Evolutionary conservation across 1,284 basidiomycete genomes (phyloP), one percentile per base, ranked within the genome.

Genomic region (Boletus hoseneyae): DNA sequence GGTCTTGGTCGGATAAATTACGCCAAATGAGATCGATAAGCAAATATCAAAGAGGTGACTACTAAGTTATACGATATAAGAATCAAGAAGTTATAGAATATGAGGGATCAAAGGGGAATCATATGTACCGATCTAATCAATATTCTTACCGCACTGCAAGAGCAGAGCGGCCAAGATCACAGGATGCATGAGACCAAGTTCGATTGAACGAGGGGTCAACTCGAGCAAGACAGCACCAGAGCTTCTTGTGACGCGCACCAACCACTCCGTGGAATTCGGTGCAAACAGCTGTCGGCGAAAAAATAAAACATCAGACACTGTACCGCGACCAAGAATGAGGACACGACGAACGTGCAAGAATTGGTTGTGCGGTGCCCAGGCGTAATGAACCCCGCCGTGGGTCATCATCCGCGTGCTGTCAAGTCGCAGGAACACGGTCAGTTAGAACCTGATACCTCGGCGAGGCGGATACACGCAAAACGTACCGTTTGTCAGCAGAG

Each of bases 401-500:
- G 65, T 63, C 73, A 80, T 74, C n/a, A 58, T 53, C 30, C 78
- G 67, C 11, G 66, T 66, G 37, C 79, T 77, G 57, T 4, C n/a
- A 27, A 45, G 12, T 29, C 11, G 8, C 27, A 29, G 11, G 12
- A 30, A 30, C 33, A n/a, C 4, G 47, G 45, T 47, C 16, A 33
- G 29, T 30, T 13, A 3, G 5, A 36, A 19, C 45, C 33, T 2
- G 27, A 29, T 7, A 7, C 27, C 8, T 29, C 29, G 27, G 4
- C 40, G 21, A 5, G 21, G 21, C 21, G 3, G 21, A 21, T 7
- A 6, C 4, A 25, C 23, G 34, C 18, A 19, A 12, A 30, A 65
- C 75, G 52, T 45, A 83, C 84, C 73, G 74, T 59, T 71, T 71
- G 56, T 82, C 78, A 0, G 73, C 54, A 0, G 78, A 72, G 11